Conservation (phyloP, 352 stramenopile species). For the Globisporangium carolinianum region DNA sequence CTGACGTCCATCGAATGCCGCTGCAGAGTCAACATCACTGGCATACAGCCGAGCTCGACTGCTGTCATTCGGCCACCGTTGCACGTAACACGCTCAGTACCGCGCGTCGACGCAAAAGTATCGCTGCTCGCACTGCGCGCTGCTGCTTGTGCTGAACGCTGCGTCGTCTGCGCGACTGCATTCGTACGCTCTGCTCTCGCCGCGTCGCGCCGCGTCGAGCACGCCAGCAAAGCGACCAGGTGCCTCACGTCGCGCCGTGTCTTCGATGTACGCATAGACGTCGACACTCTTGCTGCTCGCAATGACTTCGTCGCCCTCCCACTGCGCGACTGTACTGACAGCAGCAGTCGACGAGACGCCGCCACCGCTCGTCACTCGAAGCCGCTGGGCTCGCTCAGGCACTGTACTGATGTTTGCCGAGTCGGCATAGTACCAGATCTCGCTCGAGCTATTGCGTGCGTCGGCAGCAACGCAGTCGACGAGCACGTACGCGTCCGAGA, state of each 20-base stretch:
- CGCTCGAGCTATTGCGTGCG: conserved; percentile 1
- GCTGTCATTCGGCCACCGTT: not conserved
- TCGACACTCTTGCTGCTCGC: not conserved
- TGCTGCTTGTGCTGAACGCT: not conserved
- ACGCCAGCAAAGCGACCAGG: conserved; percentile 1
- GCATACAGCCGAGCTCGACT: too few relatives aligned
- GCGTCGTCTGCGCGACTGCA: conserved; percentile 9
- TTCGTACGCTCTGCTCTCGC: conserved; percentile 7
- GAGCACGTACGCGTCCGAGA: conserved; percentile 12
- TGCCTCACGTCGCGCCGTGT: conserved; percentile 1
- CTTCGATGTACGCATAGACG: conserved; percentile 12
- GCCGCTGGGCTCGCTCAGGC: not conserved
- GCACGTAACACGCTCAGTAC: not conserved
- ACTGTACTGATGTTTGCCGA: conserved; percentile 1
- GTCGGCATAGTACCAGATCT: conserved; percentile 13
- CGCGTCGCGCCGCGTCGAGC: conserved; percentile 4
- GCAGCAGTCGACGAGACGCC: not conserved
- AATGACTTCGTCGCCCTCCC: conserved; percentile 9
- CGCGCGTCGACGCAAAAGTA: conserved; percentile 8
- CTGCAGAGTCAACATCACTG: too few relatives aligned
- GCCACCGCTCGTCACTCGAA: not conserved
- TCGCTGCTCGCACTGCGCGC: conserved; percentile 1
- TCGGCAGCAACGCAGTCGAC: conserved; percentile 6
- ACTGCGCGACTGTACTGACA: not conserved
- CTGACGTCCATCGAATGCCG: too few relatives aligned